Percentiles rank a stretch among this genome's conserved stretches.
Evolutionary conservation across 139 green algal species (phyloP).

Genomic region (Chlamydomonas incerta): DNA sequence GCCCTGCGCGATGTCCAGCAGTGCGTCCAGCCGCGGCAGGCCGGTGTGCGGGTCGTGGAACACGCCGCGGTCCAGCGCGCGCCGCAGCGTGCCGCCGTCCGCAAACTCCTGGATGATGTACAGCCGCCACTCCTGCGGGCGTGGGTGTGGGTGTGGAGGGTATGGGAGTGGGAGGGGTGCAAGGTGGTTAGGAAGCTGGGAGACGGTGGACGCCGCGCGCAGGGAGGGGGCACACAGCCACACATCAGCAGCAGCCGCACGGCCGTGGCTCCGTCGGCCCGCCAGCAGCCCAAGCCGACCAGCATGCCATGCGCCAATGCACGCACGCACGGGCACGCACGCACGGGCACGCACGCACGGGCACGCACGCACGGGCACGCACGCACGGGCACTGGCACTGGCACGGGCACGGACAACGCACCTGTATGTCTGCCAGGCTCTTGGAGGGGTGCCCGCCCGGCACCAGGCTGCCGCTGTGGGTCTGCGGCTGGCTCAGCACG

Average conservation of each 20-base stretch:
- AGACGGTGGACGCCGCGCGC: too few species aligned
- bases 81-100: conserved; percentile 45
- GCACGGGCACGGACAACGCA: neutral
- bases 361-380: too few species aligned
- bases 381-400: neutral
- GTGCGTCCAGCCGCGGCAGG: conserved; percentile 14
- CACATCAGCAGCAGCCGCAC: too few species aligned
- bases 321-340: too few species aligned
- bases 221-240: too few species aligned
- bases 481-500: neutral
- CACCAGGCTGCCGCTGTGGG: neutral
- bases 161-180: too few species aligned
- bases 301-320: too few species aligned
- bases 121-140: conserved; percentile 35
- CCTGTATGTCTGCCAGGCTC: conserved; percentile 37
- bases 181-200: too few species aligned
- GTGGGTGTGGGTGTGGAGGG: too few species aligned
- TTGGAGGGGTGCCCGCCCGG: neutral
- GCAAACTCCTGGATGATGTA: conserved; percentile 59
- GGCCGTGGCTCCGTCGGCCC: too few species aligned
- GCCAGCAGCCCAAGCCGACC: too few species aligned
- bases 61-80: conserved; percentile 6
- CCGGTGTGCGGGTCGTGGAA: conserved; percentile 26
- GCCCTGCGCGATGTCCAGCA: conserved; percentile 32
- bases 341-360: too few species aligned